Base-by-base conservation (phyloP, 495 filamentous ascomycete species). In the Trypethelium eluteriae region DNA sequence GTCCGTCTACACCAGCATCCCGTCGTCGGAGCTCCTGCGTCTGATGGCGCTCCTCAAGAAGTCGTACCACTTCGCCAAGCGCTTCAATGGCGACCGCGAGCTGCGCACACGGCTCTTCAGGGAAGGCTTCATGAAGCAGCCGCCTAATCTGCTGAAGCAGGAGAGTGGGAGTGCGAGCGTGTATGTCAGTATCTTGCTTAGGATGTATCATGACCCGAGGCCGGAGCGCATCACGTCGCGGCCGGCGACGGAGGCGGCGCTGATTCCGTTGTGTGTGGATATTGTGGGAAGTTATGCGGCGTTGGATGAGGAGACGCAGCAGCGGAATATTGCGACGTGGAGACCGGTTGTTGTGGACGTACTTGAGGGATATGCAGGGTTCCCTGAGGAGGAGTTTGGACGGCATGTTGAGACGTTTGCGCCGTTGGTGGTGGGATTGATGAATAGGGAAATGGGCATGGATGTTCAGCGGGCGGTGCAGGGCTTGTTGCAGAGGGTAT, bases 91-190 rank as follows among this genome's bases (percentile, higher is more conserved):
- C 67, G 92, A 99, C 79, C 95, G 96, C 75, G 95, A 97, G 68
- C 81, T 99, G 38, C 86, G 94, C 25, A 96, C 95, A 86, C 85
- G 91, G 46, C 80, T 99, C 9, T 98, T 93, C 92, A 81, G 90
- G 35, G 95, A 99, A 73, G 94, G 94, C 6, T 99, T 98, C 83
- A 99, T 99, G 94, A 97, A 96, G 78, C 93, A 97, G 74, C 95
- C 95, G 39, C 94, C 94, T 3, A 99, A 99, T 73, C 78, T 99
- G n/a, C 83, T 99, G 36, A 99, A 99, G 79, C 94, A 99, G 76
- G 94, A 99, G 76, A 89, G 85, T 66, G 93, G 94, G 53, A 89
- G 88, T 72, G 94, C 94, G 11, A 88, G 90, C 0, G 96, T 95
- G 1, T 99, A 98, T 71, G 89, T 98, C 36, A 86, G 86, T 65